Conservation (phyloP, 2,329 filamentous ascomycete species). For the Rhinocladiella similis region DNA sequence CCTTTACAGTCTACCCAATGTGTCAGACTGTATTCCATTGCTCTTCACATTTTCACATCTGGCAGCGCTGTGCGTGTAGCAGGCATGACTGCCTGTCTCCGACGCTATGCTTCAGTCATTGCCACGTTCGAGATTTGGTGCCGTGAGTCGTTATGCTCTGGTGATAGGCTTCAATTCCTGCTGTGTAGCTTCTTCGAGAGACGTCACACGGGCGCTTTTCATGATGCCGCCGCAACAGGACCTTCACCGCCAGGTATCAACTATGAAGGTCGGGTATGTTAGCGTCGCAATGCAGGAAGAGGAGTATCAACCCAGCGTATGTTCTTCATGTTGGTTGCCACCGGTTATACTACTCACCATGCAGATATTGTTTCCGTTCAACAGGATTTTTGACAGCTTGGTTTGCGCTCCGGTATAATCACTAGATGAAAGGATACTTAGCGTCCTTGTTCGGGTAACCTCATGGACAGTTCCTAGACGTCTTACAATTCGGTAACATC, state of each 20-base stretch:
- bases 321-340: background rate
- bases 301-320: background rate
- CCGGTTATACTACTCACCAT: slow-evolving; percentile 67
- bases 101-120: no score
- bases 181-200: no score
- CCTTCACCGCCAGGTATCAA: slow-evolving; percentile 78
- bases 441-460: background rate
- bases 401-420: slow-evolving; percentile 87
- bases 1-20: no score
- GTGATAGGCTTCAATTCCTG: no score
- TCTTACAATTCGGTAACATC: slow-evolving; percentile 94
- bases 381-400: slow-evolving; percentile 88
- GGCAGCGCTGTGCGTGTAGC: no score
- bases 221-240: slow-evolving; percentile 44
- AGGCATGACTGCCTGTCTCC: no score
- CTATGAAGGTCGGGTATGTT: slow-evolving; percentile 43
- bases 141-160: no score
- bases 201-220: background rate
- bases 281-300: background rate
- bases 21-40: no score
- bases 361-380: slow-evolving; percentile 99
- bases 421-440: slow-evolving; percentile 17
- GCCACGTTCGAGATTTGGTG: no score
- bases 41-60: no score
- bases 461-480: no score